Base-by-base conservation (phyloP, 2,329 filamentous ascomycete genomes). In the Colletotrichum spinosum region DNA sequence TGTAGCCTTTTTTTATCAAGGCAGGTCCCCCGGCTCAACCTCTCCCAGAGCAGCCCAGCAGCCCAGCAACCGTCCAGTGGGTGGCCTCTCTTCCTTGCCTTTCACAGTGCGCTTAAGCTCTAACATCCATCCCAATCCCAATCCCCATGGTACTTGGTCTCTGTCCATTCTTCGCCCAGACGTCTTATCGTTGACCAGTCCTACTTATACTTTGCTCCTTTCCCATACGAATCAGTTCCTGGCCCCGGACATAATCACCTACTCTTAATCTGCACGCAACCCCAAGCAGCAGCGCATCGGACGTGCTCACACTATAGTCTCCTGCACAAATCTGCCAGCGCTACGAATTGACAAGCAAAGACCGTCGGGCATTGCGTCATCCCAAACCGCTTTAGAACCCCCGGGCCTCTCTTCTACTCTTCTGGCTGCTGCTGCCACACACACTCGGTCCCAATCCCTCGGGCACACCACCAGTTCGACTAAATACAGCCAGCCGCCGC, bases 281-380 rank as follows among this genome's bases (percentile, higher is more conserved):
- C n/a, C 37, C 41, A 25, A 25, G 25, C 25, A 25, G 25, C 25
- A 25, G 25, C 35, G 34, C 39, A 15, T 39, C 17, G 10, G 42
- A 45, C 56, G 13, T 49, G 55, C 46, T 39, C 35, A n/a, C 2
- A n/a, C 13, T 8, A 35, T 12, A 17, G 51, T 50, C 38, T 49
- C 10, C 12, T 13, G 56, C 51, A 38, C 46, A 12, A 4, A 13
- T 39, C 49, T 52, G 56, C 39, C 45, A 25, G 34, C 33, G 48
- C 42, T 11, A 51, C 58, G 44, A 51, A 65, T 37, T 54, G 57
- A 61, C 51, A 39, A 41, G 37, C 58, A 39, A 41, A 62, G 62
- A 56, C 25, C 50, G 62, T 62, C 62, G 17, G 17, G 17, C 17
- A 65, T 65, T 65, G 62, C 62, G 62, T 65, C 62, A 65, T 62